Conservation (phyloP, 345 rosid species). For the Jatropha curcas region DNA sequence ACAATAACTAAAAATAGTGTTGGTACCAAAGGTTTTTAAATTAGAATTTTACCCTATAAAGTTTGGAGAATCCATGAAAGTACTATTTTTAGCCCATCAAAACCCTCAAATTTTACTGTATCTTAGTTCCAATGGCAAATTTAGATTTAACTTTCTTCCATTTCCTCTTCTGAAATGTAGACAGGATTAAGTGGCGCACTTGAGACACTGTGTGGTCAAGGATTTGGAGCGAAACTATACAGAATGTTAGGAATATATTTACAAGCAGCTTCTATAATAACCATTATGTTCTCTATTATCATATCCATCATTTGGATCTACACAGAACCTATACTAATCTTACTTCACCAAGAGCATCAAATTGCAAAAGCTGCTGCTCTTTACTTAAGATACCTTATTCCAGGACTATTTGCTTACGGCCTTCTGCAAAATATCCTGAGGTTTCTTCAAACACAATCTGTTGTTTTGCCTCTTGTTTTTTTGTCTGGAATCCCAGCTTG, state of each 20-base stretch:
- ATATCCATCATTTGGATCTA: slow-evolving; percentile 61
- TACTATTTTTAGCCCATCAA: too few species aligned
- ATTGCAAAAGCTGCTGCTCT: slow-evolving; percentile 57
- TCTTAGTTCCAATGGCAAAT: too few species aligned
- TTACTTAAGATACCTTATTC: slow-evolving; percentile 61
- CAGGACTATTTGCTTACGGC: slow-evolving; percentile 61
- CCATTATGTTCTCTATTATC: slow-evolving; percentile 45
- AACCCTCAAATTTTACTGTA: too few species aligned
- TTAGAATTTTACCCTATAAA: too few species aligned
- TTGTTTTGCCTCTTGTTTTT: slow-evolving; percentile 45
- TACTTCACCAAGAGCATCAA: slow-evolving; percentile 57
- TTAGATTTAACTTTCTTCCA: too few species aligned
- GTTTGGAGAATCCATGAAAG: too few species aligned
- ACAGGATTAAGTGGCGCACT: slow-evolving; percentile 74
- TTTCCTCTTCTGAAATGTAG: slow-evolving; percentile 30
- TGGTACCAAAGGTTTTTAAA: too few species aligned
- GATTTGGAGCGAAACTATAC: slow-evolving; percentile 66
- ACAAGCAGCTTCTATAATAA: slow-evolving; percentile 72
- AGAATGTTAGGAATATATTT: slow-evolving; percentile 64
- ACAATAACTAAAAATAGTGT: too few species aligned
- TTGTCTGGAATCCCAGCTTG: slow-evolving; percentile 46
- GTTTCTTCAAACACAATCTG: slow-evolving; percentile 76
- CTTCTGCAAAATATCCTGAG: slow-evolving; percentile 66
- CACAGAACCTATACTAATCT: slow-evolving; percentile 48
- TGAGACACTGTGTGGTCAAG: slow-evolving; percentile 93